phyloP scores from a whole-genome alignment of 768 basidiomycete species.

The Hirschioporus abietinus region DNA sequence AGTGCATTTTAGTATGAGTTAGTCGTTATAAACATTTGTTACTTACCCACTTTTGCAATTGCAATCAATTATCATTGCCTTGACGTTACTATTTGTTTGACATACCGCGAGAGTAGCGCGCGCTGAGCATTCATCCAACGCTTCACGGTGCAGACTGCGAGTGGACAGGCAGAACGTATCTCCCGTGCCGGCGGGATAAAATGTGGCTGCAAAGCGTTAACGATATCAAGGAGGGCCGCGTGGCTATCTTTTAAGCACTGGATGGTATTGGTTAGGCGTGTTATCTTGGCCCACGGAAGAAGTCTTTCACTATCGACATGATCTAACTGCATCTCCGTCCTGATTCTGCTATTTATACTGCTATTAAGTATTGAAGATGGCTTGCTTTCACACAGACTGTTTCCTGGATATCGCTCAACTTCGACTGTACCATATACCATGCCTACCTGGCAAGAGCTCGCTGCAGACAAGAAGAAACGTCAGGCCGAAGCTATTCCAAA shows the following conservation, averaged over 20 bases:
- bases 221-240: not conserved
- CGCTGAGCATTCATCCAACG: too few species aligned
- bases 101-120: too few species aligned
- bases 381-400: not conserved
- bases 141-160: not conserved
- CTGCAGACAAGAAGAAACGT: conserved; percentile 44
- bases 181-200: not conserved
- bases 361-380: not conserved
- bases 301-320: not conserved
- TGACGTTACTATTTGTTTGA: too few species aligned
- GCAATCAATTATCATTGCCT: too few species aligned
- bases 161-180: not conserved
- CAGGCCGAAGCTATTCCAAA: conserved; percentile 56
- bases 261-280: not conserved
- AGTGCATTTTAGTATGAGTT: too few species aligned
- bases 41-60: too few species aligned
- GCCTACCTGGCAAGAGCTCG: conserved; percentile 45
- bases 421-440: not conserved
- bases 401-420: not conserved
- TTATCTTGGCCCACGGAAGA: not conserved
- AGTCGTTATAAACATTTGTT: too few species aligned
- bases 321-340: not conserved
- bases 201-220: not conserved
- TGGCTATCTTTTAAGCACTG: not conserved
- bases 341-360: not conserved